A percentile compares a stretch with the other conserved stretches of the same genome.
Conservation (phyloP, 352 stramenopile genomes). For the Pelagophyceae sp. region DNA sequence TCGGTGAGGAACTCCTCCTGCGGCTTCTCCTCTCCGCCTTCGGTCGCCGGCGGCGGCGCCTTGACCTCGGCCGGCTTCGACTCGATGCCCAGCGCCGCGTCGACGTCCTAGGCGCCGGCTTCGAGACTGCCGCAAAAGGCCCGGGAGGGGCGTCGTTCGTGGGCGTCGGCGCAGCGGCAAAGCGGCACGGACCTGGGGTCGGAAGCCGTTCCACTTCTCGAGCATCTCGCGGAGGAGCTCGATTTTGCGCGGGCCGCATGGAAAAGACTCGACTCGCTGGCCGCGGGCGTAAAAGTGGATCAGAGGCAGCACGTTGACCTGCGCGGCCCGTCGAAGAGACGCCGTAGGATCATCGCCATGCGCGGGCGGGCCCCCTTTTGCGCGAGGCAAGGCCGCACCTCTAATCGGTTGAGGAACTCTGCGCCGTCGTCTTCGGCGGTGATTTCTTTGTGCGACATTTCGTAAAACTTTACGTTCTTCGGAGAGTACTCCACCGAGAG, state of each 20-base stretch:
- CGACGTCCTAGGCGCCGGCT: neutral
- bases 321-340: too few relatives aligned
- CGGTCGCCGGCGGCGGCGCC: neutral
- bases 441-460: conserved; percentile 44
- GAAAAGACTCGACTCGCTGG: conserved; percentile 50
- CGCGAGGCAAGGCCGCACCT: too few relatives aligned
- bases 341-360: too few relatives aligned
- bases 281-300: conserved; percentile 51
- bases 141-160: conserved; percentile 9
- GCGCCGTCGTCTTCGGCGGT: neutral
- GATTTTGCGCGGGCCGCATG: conserved; percentile 55
- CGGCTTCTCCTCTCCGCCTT: neutral
- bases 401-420: conserved; percentile 51
- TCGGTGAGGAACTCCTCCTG: too few relatives aligned
- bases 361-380: too few relatives aligned
- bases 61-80: neutral
- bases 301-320: conserved; percentile 51
- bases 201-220: conserved; percentile 34
- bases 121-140: too few relatives aligned
- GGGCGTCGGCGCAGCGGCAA: conserved; percentile 34
- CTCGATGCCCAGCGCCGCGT: neutral
- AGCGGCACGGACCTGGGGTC: too few relatives aligned
- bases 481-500: conserved; percentile 1
- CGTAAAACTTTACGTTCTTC: conserved; percentile 18
- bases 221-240: conserved; percentile 57